Evolutionary conservation across 2,329 filamentous ascomycete species (phyloP), one percentile per base, ranked within the genome.

Genomic region (Bipolaris victoriae): DNA sequence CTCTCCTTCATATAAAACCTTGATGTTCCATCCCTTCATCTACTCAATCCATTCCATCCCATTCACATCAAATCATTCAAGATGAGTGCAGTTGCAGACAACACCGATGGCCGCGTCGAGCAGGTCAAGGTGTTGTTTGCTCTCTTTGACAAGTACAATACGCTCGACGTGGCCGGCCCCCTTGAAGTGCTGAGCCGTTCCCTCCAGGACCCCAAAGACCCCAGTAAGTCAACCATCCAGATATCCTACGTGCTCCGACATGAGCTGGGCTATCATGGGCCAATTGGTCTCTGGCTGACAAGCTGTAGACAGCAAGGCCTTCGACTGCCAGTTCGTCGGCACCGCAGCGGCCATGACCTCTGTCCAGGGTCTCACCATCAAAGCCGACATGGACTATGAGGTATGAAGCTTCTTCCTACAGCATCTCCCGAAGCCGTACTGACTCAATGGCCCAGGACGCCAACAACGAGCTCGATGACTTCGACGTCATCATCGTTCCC

Each of bases 401-500:
- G 54, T 57, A 48, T 24, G 54, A 31, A 2, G 15, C 11, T 36
- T 24, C 5, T 36, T 24, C 5, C 4, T 44, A 15, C 22, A 15
- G 5, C 24, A 20, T n/a, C 26, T 9, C 11, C 33, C 22, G 4
- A 3, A 29, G 20, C 31, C 22, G 11, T 18, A 11, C 54, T 57
- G 22, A 57, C 54, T 33, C 31, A 10, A 13, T 46, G n/a, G 5
- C 33, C 15, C 37, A 57, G 54, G 90, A 94, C 72, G 91, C 90
- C 60, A 84, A 91, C 77, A 85, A 91, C 58, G 79, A 80, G 65
- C 84, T 92, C 47, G 81, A 88, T 64, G 89, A 92, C 64, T 93
- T 90, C 74, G 91, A 96, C 75, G 83, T 95, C 61, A 83, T 96
- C 66, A 83, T 95, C 75, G 80, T 96, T 63, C 83, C 92, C 26